Conservation (phyloP, 306 rosid species). For the Vigna radiata region DNA sequence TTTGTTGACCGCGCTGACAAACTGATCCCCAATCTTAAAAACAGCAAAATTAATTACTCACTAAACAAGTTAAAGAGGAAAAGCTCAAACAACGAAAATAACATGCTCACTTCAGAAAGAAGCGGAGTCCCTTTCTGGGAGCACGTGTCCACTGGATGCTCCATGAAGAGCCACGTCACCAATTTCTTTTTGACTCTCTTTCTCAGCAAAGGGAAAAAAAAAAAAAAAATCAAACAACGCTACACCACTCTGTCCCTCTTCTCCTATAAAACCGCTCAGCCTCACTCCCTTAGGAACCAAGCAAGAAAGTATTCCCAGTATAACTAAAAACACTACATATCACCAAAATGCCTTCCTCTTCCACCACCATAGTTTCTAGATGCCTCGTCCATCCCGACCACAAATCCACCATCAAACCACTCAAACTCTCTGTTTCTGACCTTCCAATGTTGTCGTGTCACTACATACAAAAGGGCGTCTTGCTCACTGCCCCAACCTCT, state of each 20-base stretch:
- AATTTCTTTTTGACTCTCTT: neutral
- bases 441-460: slow-evolving; percentile 93
- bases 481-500: slow-evolving; percentile 62
- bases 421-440: slow-evolving; percentile 82
- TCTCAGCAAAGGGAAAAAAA: no score
- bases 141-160: no score
- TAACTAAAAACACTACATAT: no score
- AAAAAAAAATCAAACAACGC: no score
- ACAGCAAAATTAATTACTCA: no score
- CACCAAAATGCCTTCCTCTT: slow-evolving; percentile 76
- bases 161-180: no score
- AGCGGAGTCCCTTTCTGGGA: no score
- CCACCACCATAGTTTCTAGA: slow-evolving; percentile 63
- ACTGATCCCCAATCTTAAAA: no score
- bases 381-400: slow-evolving; percentile 62
- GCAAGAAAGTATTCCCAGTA: neutral
- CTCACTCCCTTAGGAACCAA: neutral
- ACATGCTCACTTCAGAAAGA: no score
- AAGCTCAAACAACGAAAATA: no score
- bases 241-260: neutral
- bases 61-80: no score
- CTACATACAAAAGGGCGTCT: slow-evolving; percentile 84
- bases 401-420: slow-evolving; percentile 56
- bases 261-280: neutral
- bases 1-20: no score